Evolutionary conservation across 352 stramenopile genomes (phyloP).

Genomic region (Phytophthora sp.): DNA sequence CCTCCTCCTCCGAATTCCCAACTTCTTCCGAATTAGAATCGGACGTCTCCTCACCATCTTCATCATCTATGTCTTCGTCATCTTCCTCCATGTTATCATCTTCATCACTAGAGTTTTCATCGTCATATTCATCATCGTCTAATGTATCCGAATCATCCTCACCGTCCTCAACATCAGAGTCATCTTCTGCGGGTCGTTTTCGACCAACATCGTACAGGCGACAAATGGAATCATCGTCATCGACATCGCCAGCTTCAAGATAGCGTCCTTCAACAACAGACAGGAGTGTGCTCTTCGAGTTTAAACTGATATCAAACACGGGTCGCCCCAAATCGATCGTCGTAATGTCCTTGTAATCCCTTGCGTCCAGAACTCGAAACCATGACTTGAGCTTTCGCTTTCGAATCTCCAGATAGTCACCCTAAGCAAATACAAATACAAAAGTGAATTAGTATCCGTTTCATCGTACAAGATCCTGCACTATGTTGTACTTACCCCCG

Average conservation of each 20-base stretch:
- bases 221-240: constrained; percentile 81
- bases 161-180: constrained; percentile 86
- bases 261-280: constrained; percentile 82
- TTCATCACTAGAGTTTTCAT: constrained; percentile 63
- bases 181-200: constrained; percentile 84
- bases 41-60: constrained; percentile 43
- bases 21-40: constrained; percentile 28
- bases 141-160: constrained; percentile 71
- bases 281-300: constrained; percentile 68
- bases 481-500: constrained; percentile 47
- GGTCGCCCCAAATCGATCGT: constrained; percentile 82
- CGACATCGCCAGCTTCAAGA: constrained; percentile 55
- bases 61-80: constrained; percentile 58
- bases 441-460: constrained; percentile 6
- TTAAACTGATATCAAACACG: constrained; percentile 75
- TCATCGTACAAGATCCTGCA: background rate
- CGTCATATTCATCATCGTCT: constrained; percentile 83
- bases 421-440: constrained; percentile 31
- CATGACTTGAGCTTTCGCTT: constrained; percentile 81
- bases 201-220: constrained; percentile 89
- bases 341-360: constrained; percentile 86
- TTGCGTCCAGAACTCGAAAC: constrained; percentile 83
- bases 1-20: constrained; percentile 41
- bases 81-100: constrained; percentile 57
- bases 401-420: constrained; percentile 59